Conservation (phyloP, 2,329 filamentous ascomycete species). For the Furcasterigmium furcatum region DNA sequence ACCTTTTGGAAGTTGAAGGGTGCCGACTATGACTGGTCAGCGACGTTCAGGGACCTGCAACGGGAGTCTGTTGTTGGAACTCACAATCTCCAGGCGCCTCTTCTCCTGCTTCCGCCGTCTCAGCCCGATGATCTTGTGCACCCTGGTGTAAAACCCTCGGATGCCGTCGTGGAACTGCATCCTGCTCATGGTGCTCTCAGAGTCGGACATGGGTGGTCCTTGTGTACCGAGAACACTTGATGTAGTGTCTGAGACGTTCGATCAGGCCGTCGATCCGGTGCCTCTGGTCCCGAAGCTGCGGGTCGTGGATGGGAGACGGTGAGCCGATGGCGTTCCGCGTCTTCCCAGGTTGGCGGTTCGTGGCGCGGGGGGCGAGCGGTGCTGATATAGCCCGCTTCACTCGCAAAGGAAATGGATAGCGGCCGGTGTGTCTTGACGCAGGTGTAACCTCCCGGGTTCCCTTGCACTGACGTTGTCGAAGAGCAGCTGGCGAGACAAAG, state of each 20-base stretch:
- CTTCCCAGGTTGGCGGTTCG: background rate
- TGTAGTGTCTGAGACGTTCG: background rate
- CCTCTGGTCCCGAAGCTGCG: background rate
- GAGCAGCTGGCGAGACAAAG: background rate
- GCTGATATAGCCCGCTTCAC: background rate
- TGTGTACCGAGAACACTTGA: background rate
- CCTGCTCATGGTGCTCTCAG: slow-evolving; percentile 1
- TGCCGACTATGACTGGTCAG: slow-evolving; percentile 44
- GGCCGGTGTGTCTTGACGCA: background rate
- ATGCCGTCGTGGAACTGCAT: slow-evolving; percentile 35
- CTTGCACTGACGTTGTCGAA: background rate
- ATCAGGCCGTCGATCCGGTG: background rate
- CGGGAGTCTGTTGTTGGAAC: slow-evolving; percentile 12
- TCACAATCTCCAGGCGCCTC: slow-evolving; percentile 42
- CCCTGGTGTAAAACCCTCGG: slow-evolving; percentile 38
- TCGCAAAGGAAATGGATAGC: no score
- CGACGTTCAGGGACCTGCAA: background rate
- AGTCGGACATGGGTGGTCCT: background rate
- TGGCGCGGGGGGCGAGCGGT: background rate
- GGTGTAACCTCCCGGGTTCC: background rate
- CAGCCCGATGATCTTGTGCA: slow-evolving; percentile 37
- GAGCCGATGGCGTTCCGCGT: background rate
- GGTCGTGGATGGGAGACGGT: background rate
- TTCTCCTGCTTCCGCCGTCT: slow-evolving; percentile 39
- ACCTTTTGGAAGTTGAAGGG: slow-evolving; percentile 58